A percentile compares a stretch with the other conserved stretches of the same genome.
phyloP scores from a whole-genome alignment of 768 basidiomycete genomes.

The Trametes cubensis region DNA sequence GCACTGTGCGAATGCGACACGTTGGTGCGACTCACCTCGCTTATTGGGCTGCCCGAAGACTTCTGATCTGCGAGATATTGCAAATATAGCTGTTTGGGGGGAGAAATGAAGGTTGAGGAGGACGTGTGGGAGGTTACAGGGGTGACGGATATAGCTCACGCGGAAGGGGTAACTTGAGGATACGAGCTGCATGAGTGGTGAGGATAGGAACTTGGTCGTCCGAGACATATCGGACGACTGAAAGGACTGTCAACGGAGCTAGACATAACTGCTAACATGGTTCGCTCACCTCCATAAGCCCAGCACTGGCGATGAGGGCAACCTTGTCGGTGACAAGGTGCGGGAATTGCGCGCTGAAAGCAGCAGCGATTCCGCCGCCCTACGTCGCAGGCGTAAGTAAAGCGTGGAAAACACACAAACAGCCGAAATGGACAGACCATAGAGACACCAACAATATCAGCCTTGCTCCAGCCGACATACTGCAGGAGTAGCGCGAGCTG shows the following conservation, averaged over 20 bases:
- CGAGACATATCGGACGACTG: constrained; percentile 69
- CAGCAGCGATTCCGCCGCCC: constrained; percentile 75
- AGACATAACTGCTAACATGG: neutral
- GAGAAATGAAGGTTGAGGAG: neutral
- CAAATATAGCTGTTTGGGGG: constrained; percentile 36
- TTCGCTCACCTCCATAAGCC: constrained; percentile 60
- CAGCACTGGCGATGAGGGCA: constrained; percentile 68
- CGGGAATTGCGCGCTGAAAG: constrained; percentile 74
- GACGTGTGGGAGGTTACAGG: neutral
- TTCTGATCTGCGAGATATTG: constrained; percentile 36
- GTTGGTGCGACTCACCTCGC: constrained; percentile 29
- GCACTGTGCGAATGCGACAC: no score
- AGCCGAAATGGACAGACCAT: constrained; percentile 53
- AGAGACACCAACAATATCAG: constrained; percentile 68
- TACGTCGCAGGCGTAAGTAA: constrained; percentile 29
- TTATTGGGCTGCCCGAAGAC: constrained; percentile 31
- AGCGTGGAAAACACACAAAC: neutral
- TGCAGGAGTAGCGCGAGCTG: constrained; percentile 87
- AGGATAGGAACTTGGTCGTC: constrained; percentile 78
- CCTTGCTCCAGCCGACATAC: constrained; percentile 70
- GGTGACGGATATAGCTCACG: constrained; percentile 40
- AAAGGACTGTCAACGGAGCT: neutral
- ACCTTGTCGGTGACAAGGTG: constrained; percentile 67
- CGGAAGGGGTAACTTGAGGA: constrained; percentile 64
- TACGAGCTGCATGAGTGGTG: constrained; percentile 68